Percentiles rank a stretch among this genome's conserved stretches.
phyloP scores from a whole-genome alignment of 495 filamentous ascomycete genomes.

The Trichoderma parareesei region DNA sequence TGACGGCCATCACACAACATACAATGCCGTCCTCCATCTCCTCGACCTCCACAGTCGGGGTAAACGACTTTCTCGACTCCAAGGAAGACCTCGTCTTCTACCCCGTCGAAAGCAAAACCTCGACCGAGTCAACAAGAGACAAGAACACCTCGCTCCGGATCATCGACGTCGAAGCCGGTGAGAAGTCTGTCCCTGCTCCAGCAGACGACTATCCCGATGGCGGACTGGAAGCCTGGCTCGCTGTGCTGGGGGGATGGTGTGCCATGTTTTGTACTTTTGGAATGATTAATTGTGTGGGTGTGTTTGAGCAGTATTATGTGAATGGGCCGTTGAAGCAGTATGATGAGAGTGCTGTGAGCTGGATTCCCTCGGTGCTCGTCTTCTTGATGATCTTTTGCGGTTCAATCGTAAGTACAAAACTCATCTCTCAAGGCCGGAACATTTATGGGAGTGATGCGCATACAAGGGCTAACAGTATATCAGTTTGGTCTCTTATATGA shows the following conservation, averaged over 20 bases:
- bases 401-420: slow-evolving; percentile 34
- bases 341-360: slow-evolving; percentile 42
- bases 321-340: slow-evolving; percentile 39
- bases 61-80: too few species aligned
- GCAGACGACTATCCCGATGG: slow-evolving; percentile 44
- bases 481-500: background rate
- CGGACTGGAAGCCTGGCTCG: slow-evolving; percentile 57
- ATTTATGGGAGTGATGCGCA: too few species aligned
- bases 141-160: too few species aligned
- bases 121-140: too few species aligned
- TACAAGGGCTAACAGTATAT: too few species aligned
- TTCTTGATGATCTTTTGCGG: slow-evolving; percentile 34
- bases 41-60: too few species aligned
- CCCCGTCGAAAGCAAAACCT: too few species aligned
- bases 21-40: too few species aligned
- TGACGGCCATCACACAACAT: too few species aligned
- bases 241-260: slow-evolving; percentile 55
- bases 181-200: too few species aligned
- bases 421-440: background rate
- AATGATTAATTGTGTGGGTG: slow-evolving; percentile 57
- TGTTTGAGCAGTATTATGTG: slow-evolving; percentile 52
- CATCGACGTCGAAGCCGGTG: too few species aligned
- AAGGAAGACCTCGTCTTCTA: too few species aligned
- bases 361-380: slow-evolving; percentile 46
- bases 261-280: slow-evolving; percentile 57